Percentiles rank a stretch among this genome's conserved stretches.
Conservation (phyloP, 345 rosid species). For the Mercurialis annua region DNA sequence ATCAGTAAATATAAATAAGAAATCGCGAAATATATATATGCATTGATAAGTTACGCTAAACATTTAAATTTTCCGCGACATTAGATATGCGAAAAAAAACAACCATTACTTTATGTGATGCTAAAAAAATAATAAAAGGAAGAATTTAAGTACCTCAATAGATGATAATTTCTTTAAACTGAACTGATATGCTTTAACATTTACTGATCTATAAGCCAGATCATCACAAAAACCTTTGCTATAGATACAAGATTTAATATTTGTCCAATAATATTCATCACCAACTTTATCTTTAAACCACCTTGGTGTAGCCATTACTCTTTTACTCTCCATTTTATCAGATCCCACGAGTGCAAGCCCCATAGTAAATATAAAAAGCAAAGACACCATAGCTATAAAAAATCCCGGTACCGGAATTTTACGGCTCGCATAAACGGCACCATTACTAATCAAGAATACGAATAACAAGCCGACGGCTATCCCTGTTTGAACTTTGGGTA, state of each 20-base stretch:
- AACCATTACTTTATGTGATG: neutral
- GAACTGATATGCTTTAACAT: conserved; percentile 36
- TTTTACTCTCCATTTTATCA: conserved; percentile 43
- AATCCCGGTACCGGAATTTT: conserved; percentile 49
- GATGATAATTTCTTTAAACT: conserved; percentile 38
- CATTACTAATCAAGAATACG: conserved; percentile 46
- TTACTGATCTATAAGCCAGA: conserved; percentile 22
- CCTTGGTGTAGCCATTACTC: conserved; percentile 46
- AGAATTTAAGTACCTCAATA: conserved; percentile 47
- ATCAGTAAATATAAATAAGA: neutral
- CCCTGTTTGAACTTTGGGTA: conserved; percentile 51
- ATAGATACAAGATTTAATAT: conserved; percentile 60
- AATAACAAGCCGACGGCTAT: conserved; percentile 46
- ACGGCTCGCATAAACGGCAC: conserved; percentile 33
- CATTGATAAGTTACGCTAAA: too few relatives aligned
- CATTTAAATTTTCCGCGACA: too few relatives aligned
- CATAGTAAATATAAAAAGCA: conserved; percentile 48
- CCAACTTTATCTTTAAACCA: conserved; percentile 55
- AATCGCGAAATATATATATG: neutral
- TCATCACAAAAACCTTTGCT: conserved; percentile 45
- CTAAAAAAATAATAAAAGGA: neutral
- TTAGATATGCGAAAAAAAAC: neutral
- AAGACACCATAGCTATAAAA: conserved; percentile 44
- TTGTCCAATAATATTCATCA: conserved; percentile 44
- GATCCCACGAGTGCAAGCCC: conserved; percentile 64